A percentile compares a stretch with the other conserved stretches of the same genome.
Evolutionary conservation across 805 yeast species (phyloP).

Genomic region (Clavispora phyllophila): DNA sequence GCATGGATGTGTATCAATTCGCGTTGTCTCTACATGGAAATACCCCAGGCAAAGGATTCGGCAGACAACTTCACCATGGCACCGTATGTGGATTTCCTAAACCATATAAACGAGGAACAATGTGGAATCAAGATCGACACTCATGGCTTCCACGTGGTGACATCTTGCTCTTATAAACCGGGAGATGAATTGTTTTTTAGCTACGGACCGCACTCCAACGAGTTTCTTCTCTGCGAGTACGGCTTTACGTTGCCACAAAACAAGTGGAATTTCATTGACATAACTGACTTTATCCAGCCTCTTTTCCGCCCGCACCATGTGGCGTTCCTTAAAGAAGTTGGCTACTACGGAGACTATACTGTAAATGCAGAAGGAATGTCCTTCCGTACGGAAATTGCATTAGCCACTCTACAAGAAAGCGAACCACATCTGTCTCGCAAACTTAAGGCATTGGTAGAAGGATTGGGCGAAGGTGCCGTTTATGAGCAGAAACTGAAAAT

Average conservation of each 20-base stretch:
- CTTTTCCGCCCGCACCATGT: slow-evolving; percentile 34
- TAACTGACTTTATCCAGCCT: slow-evolving; percentile 40
- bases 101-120: slow-evolving; percentile 57
- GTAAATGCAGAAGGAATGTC: slow-evolving; percentile 49
- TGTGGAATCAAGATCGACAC: slow-evolving; percentile 45
- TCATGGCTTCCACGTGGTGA: slow-evolving; percentile 50
- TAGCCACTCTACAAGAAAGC: slow-evolving; percentile 49
- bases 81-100: slow-evolving; percentile 84
- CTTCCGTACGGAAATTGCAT: slow-evolving; percentile 70
- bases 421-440: slow-evolving; percentile 26
- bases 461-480: slow-evolving; percentile 42
- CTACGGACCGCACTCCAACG: slow-evolving; percentile 89
- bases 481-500: slow-evolving; percentile 27
- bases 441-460: slow-evolving; percentile 39
- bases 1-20: slow-evolving; percentile 89
- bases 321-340: slow-evolving; percentile 44
- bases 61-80: slow-evolving; percentile 82
- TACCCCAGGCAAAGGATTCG: slow-evolving; percentile 47
- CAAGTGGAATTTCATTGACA: slow-evolving; percentile 66
- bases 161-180: slow-evolving; percentile 21
- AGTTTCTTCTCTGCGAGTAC: slow-evolving; percentile 76
- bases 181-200: slow-evolving; percentile 62
- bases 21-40: slow-evolving; percentile 77
- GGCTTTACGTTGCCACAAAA: slow-evolving; percentile 66
- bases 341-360: slow-evolving; percentile 74